phyloP scores from a whole-genome alignment of 495 filamentous ascomycete species.

The Clohesyomyces aquaticus region DNA sequence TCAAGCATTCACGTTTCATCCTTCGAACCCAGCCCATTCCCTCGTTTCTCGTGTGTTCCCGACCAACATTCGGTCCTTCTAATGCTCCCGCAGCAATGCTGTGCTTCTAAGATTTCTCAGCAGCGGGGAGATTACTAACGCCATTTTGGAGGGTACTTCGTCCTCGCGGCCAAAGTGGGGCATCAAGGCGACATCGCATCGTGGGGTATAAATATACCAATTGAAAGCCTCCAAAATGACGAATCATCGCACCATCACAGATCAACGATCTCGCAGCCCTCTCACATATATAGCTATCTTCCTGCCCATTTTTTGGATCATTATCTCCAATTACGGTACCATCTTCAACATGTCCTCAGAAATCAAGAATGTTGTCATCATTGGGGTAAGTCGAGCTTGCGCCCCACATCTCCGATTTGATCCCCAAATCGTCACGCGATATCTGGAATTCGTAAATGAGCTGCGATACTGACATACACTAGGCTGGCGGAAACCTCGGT shows the following conservation, averaged over 20 bases:
- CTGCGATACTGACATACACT: conserved; percentile 4
- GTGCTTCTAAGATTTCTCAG: no score
- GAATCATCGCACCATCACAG: conserved; percentile 28
- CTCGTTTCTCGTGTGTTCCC: no score
- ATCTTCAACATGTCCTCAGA: conserved; percentile 30
- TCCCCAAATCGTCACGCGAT: neutral
- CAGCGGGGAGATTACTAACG: no score
- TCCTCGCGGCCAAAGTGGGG: no score
- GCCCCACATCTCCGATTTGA: neutral
- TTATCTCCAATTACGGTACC: conserved; percentile 12
- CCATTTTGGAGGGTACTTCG: no score
- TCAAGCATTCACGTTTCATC: no score
- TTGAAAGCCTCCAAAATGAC: conserved; percentile 11
- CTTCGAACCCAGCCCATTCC: no score
- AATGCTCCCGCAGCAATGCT: no score
- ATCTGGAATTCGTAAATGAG: neutral
- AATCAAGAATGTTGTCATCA: conserved; percentile 39
- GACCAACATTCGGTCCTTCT: no score
- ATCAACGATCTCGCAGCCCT: neutral
- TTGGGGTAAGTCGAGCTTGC: conserved; percentile 30
- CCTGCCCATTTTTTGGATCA: conserved; percentile 11
- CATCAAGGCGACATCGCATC: neutral
- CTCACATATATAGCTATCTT: conserved; percentile 22
- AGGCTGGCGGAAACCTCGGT: conserved; percentile 51
- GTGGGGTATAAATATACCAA: conserved; percentile 16